These are phyloP conservation scores for Saturnispora ahearnii DNA, from an alignment of 805 yeast species.

Conservation along the genomic window DNA sequence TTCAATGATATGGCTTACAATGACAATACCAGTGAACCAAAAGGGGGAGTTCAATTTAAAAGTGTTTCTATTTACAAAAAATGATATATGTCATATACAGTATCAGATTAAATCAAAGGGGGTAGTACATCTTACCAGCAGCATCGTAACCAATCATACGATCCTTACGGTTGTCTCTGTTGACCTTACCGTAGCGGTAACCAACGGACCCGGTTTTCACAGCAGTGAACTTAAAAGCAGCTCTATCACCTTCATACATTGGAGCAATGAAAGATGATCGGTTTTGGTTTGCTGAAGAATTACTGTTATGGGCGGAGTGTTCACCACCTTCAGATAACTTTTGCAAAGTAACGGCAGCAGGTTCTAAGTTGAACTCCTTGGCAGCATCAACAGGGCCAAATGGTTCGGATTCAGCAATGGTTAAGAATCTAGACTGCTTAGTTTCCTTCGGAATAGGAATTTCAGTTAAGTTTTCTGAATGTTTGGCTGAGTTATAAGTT, in stretches of 20 bases:
- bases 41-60: not conserved
- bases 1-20: not conserved
- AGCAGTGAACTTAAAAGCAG: slow-evolving; percentile 63
- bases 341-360: slow-evolving; percentile 74
- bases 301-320: slow-evolving; percentile 32
- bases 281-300: slow-evolving; percentile 18
- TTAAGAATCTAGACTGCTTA: slow-evolving; percentile 68
- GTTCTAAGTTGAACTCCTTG: slow-evolving; percentile 66
- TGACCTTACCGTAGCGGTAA: slow-evolving; percentile 80
- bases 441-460: slow-evolving; percentile 86
- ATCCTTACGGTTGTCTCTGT: slow-evolving; percentile 83
- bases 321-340: slow-evolving; percentile 55
- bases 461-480: slow-evolving; percentile 78
- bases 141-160: slow-evolving; percentile 66
- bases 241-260: slow-evolving; percentile 58
- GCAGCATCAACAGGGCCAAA: slow-evolving; percentile 97
- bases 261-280: slow-evolving; percentile 44
- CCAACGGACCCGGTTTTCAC: slow-evolving; percentile 83
- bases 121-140: slow-evolving; percentile 45
- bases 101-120: slow-evolving; percentile 11
- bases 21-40: not conserved
- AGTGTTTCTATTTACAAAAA: not conserved
- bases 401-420: slow-evolving; percentile 90
- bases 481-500: slow-evolving; percentile 39
- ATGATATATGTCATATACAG: not conserved